A percentile compares a stretch with the other conserved stretches of the same genome.
Conservation (phyloP, 306 rosid genomes). For the Senna siamea region DNA sequence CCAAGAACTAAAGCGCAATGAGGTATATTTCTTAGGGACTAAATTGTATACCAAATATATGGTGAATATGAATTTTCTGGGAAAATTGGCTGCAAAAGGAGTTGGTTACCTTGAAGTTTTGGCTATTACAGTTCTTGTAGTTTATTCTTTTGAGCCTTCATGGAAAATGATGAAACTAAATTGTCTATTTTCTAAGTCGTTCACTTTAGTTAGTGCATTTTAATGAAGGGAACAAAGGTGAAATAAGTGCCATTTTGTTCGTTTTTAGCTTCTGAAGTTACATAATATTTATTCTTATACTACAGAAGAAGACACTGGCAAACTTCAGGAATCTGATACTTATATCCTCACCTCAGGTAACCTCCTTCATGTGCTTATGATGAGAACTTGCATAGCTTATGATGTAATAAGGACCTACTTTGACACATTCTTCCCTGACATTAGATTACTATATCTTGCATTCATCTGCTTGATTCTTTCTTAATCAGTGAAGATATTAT, state of each 20-base stretch:
- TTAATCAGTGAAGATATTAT: too few relatives aligned
- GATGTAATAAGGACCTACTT: not conserved
- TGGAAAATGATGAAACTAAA: not conserved
- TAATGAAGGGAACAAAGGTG: constrained; percentile 1
- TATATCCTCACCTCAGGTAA: constrained; percentile 58
- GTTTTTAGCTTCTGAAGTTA: constrained; percentile 7
- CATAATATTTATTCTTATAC: constrained; percentile 32
- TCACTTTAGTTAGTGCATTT: constrained; percentile 8
- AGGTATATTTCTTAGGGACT: too few relatives aligned
- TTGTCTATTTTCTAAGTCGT: not conserved
- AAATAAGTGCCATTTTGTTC: not conserved
- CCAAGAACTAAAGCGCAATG: too few relatives aligned
- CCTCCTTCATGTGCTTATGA: constrained; percentile 28
- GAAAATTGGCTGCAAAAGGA: constrained; percentile 17
- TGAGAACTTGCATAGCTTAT: constrained; percentile 5
- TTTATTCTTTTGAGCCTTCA: not conserved
- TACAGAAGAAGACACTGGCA: constrained; percentile 49
- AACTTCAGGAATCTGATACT: constrained; percentile 52
- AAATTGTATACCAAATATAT: too few relatives aligned
- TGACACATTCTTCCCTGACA: not conserved
- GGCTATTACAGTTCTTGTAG: not conserved
- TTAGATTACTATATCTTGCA: not conserved
- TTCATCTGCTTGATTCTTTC: not conserved
- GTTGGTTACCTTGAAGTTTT: constrained; percentile 15
- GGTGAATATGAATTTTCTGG: not conserved